These are phyloP conservation scores for Talaromyces liani DNA, from an alignment of 495 filamentous ascomycete genomes.

Conservation along the genomic window DNA sequence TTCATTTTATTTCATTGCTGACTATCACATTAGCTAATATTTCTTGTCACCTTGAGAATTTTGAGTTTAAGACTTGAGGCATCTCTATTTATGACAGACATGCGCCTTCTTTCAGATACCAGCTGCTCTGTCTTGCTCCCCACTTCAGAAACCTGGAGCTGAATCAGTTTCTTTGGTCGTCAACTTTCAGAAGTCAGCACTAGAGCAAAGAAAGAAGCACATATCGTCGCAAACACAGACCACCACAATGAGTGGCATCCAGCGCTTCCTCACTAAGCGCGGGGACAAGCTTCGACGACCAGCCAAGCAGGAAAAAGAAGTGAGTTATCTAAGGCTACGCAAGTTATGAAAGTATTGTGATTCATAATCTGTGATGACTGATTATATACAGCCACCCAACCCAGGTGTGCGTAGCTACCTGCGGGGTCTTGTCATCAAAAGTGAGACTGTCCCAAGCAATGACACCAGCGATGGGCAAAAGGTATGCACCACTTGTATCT, in stretches of 20 bases:
- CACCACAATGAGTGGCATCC: slow-evolving; percentile 48
- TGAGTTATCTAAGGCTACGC: slow-evolving; percentile 19
- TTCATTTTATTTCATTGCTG: background rate
- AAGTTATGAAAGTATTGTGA: background rate
- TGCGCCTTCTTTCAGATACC: background rate
- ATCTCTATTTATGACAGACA: background rate
- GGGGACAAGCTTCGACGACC: slow-evolving; percentile 59
- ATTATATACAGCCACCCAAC: background rate
- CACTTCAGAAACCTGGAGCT: background rate
- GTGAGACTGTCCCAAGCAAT: slow-evolving; percentile 12
- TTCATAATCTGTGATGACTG: background rate
- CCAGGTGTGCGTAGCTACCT: slow-evolving; percentile 14
- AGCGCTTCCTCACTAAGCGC: slow-evolving; percentile 65
- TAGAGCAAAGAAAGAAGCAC: background rate
- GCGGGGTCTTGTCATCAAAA: slow-evolving; percentile 25
- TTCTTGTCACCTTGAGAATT: background rate
- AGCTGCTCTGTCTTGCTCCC: background rate
- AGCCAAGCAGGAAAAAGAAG: slow-evolving; percentile 43
- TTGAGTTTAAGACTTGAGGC: background rate
- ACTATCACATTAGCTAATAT: background rate
- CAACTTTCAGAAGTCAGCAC: background rate
- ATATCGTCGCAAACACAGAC: background rate
- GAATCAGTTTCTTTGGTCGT: background rate
- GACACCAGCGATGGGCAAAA: slow-evolving; percentile 31
- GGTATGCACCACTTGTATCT: slow-evolving; percentile 15